A percentile compares a stretch with the other conserved stretches of the same genome.
Conservation (phyloP, 768 basidiomycete species). For the Coprinellus aureogranulatus region DNA sequence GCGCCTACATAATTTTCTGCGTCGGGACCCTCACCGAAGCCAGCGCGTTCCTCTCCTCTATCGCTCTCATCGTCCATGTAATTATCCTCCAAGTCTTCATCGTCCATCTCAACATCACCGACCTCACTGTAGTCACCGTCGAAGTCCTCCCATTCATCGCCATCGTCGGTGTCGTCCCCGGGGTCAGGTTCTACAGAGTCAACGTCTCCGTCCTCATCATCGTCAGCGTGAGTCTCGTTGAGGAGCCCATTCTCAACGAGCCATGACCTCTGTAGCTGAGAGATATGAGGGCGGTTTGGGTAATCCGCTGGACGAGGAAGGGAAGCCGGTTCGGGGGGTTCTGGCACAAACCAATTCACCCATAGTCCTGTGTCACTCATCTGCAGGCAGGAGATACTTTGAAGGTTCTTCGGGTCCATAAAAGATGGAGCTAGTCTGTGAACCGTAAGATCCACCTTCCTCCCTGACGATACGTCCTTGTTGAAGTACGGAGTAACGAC, state of each 20-base stretch:
- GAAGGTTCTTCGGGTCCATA: slow-evolving; percentile 25
- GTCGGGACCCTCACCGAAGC: neutral
- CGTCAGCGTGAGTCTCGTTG: neutral
- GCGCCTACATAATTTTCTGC: neutral
- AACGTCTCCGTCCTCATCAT: neutral
- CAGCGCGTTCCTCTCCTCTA: neutral
- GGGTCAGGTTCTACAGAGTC: neutral
- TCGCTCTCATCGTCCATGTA: neutral
- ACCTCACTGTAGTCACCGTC: too few species aligned
- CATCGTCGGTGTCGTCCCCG: too few species aligned
- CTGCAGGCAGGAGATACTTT: slow-evolving; percentile 47
- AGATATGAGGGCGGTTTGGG: neutral
- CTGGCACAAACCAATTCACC: slow-evolving; percentile 37
- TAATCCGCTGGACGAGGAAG: too few species aligned
- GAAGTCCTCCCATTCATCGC: too few species aligned
- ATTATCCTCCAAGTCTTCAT: neutral
- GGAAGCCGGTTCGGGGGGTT: neutral
- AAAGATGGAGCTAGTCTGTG: slow-evolving; percentile 24
- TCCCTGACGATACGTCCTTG: slow-evolving; percentile 1
- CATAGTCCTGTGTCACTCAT: slow-evolving; percentile 53
- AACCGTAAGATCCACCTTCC: slow-evolving; percentile 4
- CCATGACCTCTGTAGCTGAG: too few species aligned
- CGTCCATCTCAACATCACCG: too few species aligned
- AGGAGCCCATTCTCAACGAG: too few species aligned
- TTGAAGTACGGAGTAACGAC: slow-evolving; percentile 15